Percentiles rank a stretch among this genome's conserved stretches.
Evolutionary conservation across 306 rosid species (phyloP).

Genomic region (Lablab purpureus): DNA sequence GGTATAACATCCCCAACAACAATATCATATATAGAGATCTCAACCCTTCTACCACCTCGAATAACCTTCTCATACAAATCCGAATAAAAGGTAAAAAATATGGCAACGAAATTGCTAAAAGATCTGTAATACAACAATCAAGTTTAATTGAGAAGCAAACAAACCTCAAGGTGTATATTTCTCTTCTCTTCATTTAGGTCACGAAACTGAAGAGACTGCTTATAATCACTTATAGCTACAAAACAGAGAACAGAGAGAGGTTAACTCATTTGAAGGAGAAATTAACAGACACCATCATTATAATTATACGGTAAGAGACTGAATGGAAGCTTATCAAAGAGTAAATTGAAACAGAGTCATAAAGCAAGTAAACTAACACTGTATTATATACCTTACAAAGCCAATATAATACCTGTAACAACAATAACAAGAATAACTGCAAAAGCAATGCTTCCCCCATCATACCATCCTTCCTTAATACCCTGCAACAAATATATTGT

Average conservation of each 20-base stretch:
- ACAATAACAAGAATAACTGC: constrained; percentile 95
- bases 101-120: constrained; percentile 8
- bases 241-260: constrained; percentile 19
- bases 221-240: constrained; percentile 90
- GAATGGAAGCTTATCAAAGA: constrained; percentile 25
- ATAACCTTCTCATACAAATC: constrained; percentile 61
- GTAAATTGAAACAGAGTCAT: constrained; percentile 1
- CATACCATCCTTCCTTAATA: constrained; percentile 97
- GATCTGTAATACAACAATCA: not conserved
- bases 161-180: constrained; percentile 91
- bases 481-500: constrained; percentile 63
- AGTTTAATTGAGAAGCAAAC: not conserved
- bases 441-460: constrained; percentile 99
- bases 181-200: constrained; percentile 92
- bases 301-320: constrained; percentile 9
- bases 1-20: constrained; percentile 95
- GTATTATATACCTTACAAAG: constrained; percentile 19
- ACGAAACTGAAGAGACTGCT: constrained; percentile 97
- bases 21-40: constrained; percentile 86
- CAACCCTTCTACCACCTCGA: constrained; percentile 89
- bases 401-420: constrained; percentile 74
- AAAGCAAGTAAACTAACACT: not conserved
- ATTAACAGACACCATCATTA: constrained; percentile 10
- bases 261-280: constrained; percentile 10
- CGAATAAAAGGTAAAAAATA: constrained; percentile 27